A percentile compares a stretch with the other conserved stretches of the same genome.
These are phyloP conservation scores for Phaeolepiota aurea DNA, from an alignment of 768 basidiomycete species.

Conservation along the genomic window DNA sequence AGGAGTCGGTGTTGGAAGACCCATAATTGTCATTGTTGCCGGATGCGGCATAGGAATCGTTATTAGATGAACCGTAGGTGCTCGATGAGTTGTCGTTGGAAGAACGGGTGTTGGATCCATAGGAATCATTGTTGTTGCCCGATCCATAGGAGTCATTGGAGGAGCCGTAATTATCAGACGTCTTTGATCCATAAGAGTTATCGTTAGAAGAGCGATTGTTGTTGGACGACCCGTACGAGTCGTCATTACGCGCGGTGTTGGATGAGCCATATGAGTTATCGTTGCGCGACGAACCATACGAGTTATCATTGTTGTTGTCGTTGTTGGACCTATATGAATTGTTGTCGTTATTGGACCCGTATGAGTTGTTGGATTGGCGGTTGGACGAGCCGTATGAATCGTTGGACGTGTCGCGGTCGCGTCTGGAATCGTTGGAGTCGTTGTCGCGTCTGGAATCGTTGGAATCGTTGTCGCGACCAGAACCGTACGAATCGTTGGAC, in stretches of 20 bases:
- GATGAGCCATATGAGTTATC: slow-evolving; percentile 4
- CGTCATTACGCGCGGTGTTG: slow-evolving; percentile 9
- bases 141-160: slow-evolving; percentile 12
- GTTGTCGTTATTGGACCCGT: slow-evolving; percentile 12
- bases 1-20: slow-evolving; percentile 18
- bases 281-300: slow-evolving; percentile 14
- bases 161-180: slow-evolving; percentile 6
- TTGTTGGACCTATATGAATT: slow-evolving; percentile 18
- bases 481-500: slow-evolving; percentile 6
- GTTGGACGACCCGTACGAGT: slow-evolving; percentile 3
- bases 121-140: slow-evolving; percentile 15
- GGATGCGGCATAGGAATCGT: slow-evolving; percentile 16
- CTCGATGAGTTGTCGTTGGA: slow-evolving; percentile 13
- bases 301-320: slow-evolving; percentile 15
- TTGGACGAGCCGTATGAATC: slow-evolving; percentile 9
- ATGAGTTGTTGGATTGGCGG: slow-evolving; percentile 5
- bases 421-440: slow-evolving; percentile 13
- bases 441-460: slow-evolving; percentile 7
- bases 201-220: slow-evolving; percentile 11
- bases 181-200: slow-evolving; percentile 14
- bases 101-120: slow-evolving; percentile 11
- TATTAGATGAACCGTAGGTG: slow-evolving; percentile 13
- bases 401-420: slow-evolving; percentile 13
- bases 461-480: slow-evolving; percentile 6
- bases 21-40: slow-evolving; percentile 14